A percentile compares a stretch with the other conserved stretches of the same genome.
Conservation (phyloP, 2,329 filamentous ascomycete species). For the Ceratocystiopsis minuta region DNA sequence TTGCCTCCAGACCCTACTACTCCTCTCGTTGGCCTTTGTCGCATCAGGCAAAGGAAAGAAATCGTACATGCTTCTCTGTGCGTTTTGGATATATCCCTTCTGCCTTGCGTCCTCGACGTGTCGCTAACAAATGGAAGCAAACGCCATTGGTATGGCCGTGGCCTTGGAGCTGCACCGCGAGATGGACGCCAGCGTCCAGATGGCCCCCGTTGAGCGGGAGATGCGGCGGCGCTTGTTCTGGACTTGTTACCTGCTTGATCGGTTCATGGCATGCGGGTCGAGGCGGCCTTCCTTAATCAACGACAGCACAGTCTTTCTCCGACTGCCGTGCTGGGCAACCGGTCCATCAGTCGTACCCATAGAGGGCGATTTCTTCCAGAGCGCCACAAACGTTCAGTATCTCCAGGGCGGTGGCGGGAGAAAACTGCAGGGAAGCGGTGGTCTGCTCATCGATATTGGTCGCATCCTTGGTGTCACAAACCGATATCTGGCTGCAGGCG, state of each 20-base stretch:
- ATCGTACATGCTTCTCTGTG: slow-evolving; percentile 73
- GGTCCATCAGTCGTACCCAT: slow-evolving; percentile 41
- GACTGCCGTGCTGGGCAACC: slow-evolving; percentile 57
- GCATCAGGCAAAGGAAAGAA: slow-evolving; percentile 67
- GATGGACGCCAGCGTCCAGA: slow-evolving; percentile 40
- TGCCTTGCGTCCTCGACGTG: not conserved
- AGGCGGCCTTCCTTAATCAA: slow-evolving; percentile 64
- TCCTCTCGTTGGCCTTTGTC: slow-evolving; percentile 59
- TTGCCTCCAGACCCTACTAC: slow-evolving; percentile 53
- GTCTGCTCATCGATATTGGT: slow-evolving; percentile 70
- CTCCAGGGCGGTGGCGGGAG: slow-evolving; percentile 45
- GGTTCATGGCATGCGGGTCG: slow-evolving; percentile 67
- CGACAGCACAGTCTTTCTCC: slow-evolving; percentile 58
- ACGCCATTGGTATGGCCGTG: slow-evolving; percentile 65
- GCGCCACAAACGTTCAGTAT: slow-evolving; percentile 59
- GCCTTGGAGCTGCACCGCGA: slow-evolving; percentile 69
- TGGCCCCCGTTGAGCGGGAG: slow-evolving; percentile 54
- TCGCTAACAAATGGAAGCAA: slow-evolving; percentile 33
- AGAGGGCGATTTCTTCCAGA: slow-evolving; percentile 68
- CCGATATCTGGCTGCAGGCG: slow-evolving; percentile 65
- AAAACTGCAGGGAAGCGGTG: slow-evolving; percentile 55
- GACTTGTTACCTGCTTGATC: slow-evolving; percentile 74
- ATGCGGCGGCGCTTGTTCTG: slow-evolving; percentile 68
- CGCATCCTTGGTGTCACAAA: slow-evolving; percentile 71
- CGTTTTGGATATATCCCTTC: slow-evolving; percentile 7